Conservation (phyloP, 2,329 filamentous ascomycete genomes). For the Cladosporium oxysporum region DNA sequence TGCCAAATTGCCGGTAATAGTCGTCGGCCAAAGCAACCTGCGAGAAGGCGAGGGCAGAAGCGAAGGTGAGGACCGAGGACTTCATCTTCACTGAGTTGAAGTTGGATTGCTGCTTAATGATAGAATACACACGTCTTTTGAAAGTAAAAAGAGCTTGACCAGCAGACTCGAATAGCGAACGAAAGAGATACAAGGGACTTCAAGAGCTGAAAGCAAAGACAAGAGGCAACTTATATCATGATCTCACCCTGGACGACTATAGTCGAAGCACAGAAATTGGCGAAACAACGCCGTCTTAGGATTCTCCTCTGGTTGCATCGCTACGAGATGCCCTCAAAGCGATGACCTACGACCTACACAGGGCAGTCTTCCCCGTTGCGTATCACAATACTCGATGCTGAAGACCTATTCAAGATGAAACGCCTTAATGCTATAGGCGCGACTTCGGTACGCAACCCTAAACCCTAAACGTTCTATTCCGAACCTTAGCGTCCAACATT, state of each 20-base stretch:
- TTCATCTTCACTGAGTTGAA: background rate
- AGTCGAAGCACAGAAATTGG: background rate
- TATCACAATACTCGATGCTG: background rate
- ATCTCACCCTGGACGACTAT: background rate
- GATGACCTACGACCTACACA: background rate
- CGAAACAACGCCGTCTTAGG: background rate
- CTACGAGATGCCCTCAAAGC: background rate
- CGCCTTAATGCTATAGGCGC: background rate
- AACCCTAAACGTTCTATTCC: background rate
- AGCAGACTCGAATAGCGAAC: background rate
- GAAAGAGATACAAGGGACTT: background rate
- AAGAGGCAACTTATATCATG: background rate
- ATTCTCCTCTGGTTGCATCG: background rate
- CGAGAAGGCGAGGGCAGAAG: background rate
- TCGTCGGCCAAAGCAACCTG: conserved; percentile 17
- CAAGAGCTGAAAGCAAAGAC: background rate
- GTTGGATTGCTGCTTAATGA: background rate
- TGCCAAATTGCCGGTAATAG: conserved; percentile 23
- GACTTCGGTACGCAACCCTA: background rate
- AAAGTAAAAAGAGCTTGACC: background rate
- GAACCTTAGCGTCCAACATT: background rate
- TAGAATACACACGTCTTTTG: background rate
- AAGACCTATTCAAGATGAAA: background rate
- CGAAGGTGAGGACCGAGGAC: background rate
- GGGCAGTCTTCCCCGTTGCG: background rate